Evolutionary conservation across 805 yeast species (phyloP), one percentile per base, ranked within the genome.

Genomic region (Wickerhamomyces hampshirensis): DNA sequence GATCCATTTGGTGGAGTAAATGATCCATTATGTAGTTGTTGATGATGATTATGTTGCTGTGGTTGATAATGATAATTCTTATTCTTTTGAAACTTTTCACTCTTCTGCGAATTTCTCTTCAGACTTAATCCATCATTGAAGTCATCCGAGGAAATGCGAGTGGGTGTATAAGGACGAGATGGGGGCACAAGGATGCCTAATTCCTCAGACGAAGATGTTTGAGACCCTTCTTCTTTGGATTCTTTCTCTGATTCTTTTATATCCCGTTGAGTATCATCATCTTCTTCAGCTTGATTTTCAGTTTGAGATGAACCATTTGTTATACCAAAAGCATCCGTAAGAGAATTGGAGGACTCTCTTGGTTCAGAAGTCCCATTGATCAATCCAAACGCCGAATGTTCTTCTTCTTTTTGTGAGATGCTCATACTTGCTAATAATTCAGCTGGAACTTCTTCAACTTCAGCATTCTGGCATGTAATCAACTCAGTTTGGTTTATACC

Each of bases 381-480:
- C 28, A 13, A 26, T 26, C 15, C 15, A 13, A 26, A 26, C n/a
- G 28, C n/a, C 6, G 28, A 26, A 12, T 26, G 8, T 10, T 17
- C 35, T 5, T 32, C 43, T 6, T 23, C 18, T 7, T 37, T 35
- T 4, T 46, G 32, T 5, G 51, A 35, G 26, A 48, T 53, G 6
- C 53, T 55, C 55, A 52, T 42, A 28, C 52, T 41, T 8, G 49
- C 48, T 28, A 52, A 47, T 18, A 49, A 28, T 18, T 44, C 53
- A 12, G 35, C 35, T 17, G 55, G 55, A 28, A 45, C 46, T 16
- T 40, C 45, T 21, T 34, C 37, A 23, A 28, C 32, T n/a, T 23
- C 7, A 26, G 14, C 26, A 11, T 35, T 28, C n/a, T 33, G 23
- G 12, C 14, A 15, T 4, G 34, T 11, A 2, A 18, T 21, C 9